Evolutionary conservation across 225 moss, liverwort and hornwort genomes (phyloP).

Genomic region (Ulota crispa): DNA sequence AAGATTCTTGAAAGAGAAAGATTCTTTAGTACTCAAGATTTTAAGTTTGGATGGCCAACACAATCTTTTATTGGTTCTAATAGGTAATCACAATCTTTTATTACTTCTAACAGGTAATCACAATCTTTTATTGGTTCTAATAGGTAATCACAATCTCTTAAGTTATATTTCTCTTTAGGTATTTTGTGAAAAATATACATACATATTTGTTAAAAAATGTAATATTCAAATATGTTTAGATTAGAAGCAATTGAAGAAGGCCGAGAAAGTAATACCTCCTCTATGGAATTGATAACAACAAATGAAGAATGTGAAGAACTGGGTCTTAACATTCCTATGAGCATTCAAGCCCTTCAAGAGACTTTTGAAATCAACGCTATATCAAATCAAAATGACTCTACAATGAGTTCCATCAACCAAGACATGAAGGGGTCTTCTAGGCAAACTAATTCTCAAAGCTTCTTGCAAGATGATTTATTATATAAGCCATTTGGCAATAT

Average conservation of each 20-base stretch:
- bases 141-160: not conserved
- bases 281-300: not conserved
- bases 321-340: not conserved
- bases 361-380: not conserved
- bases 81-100: slow-evolving; percentile 6
- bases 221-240: slow-evolving; percentile 4
- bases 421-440: not conserved
- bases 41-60: not conserved
- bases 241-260: slow-evolving; percentile 34
- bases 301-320: not conserved
- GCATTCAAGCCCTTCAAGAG: not conserved
- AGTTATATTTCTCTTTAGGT: not conserved
- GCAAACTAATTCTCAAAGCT: not conserved
- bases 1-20: not conserved
- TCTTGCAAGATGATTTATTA: not conserved
- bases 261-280: not conserved
- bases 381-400: not conserved
- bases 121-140: not conserved
- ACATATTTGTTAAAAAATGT: not conserved
- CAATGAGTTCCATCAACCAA: not conserved
- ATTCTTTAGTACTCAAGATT: not conserved
- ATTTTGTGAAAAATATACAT: accelerated
- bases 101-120: too few relatives aligned
- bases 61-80: not conserved
- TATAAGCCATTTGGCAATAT: not conserved